Conservation (phyloP, 768 basidiomycete species). For the Hypsizygus marmoreus region DNA sequence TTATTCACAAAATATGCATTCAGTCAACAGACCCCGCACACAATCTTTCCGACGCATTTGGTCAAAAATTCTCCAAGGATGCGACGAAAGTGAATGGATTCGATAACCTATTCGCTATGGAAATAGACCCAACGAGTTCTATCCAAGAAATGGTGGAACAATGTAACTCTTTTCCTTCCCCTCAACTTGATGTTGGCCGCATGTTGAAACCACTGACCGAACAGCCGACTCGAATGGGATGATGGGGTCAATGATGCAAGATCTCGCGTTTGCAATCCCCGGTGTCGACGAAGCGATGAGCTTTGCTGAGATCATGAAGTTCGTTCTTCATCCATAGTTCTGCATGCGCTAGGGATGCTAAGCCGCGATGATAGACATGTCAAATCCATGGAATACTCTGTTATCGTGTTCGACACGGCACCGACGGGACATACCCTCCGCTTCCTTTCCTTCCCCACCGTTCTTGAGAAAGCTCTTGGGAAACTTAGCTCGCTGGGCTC, state of each 20-base stretch:
- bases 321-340: conserved; percentile 26
- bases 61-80: conserved; percentile 99
- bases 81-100: conserved; percentile 98
- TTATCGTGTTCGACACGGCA: conserved; percentile 99
- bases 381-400: conserved; percentile 99
- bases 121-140: conserved; percentile 97
- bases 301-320: conserved; percentile 99
- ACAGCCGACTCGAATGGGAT: conserved; percentile 86
- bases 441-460: conserved; percentile 98
- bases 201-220: conserved; percentile 4
- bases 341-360: conserved; percentile 1
- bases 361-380: conserved; percentile 68
- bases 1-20: not conserved
- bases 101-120: conserved; percentile 96
- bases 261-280: conserved; percentile 97
- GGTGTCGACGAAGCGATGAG: conserved; percentile 99
- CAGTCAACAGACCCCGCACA: conserved; percentile 99
- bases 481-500: conserved; percentile 94
- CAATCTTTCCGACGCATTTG: conserved; percentile 97
- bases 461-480: conserved; percentile 94
- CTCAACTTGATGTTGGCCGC: not conserved
- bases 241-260: conserved; percentile 99
- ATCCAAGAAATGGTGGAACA: conserved; percentile 99
- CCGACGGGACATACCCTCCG: conserved; percentile 98
- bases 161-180: conserved; percentile 53